Evolutionary conservation across 2,329 filamentous ascomycete genomes (phyloP).

Genomic region (Trichophaea hybrida): DNA sequence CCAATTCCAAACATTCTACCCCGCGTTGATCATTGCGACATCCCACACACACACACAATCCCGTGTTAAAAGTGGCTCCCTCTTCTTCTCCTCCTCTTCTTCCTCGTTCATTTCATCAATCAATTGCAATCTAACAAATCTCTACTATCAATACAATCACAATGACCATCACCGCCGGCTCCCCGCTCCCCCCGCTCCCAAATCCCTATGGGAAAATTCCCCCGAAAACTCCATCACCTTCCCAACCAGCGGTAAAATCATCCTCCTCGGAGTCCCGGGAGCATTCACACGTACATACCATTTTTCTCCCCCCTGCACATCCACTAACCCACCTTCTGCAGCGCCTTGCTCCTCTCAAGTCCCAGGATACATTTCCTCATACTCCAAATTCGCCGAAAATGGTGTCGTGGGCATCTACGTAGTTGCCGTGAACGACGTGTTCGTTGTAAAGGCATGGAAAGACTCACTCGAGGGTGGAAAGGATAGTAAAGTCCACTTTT

Average conservation of each 20-base stretch:
- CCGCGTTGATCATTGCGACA: no score
- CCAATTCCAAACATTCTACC: no score
- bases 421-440: slow-evolving; percentile 83
- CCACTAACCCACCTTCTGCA: slow-evolving; percentile 31
- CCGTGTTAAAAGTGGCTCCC: no score
- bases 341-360: slow-evolving; percentile 58
- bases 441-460: slow-evolving; percentile 20
- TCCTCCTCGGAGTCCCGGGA: slow-evolving; percentile 75
- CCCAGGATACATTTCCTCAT: slow-evolving; percentile 67
- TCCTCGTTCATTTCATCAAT: neutral
- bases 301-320: neutral
- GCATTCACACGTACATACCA: slow-evolving; percentile 46
- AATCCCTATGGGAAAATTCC: slow-evolving; percentile 18
- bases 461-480: slow-evolving; percentile 6
- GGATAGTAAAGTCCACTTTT: slow-evolving; percentile 9
- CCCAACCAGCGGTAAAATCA: slow-evolving; percentile 44
- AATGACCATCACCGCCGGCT: slow-evolving; percentile 9
- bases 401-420: slow-evolving; percentile 75
- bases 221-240: slow-evolving; percentile 10
- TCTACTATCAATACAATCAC: neutral
- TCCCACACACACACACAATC: no score
- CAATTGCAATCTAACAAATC: neutral
- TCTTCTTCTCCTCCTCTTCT: neutral
- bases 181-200: slow-evolving; percentile 15
- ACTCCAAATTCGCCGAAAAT: slow-evolving; percentile 50